phyloP scores from a whole-genome alignment of 176 grass and related monocot species.

The Metroxylon sagu region DNA sequence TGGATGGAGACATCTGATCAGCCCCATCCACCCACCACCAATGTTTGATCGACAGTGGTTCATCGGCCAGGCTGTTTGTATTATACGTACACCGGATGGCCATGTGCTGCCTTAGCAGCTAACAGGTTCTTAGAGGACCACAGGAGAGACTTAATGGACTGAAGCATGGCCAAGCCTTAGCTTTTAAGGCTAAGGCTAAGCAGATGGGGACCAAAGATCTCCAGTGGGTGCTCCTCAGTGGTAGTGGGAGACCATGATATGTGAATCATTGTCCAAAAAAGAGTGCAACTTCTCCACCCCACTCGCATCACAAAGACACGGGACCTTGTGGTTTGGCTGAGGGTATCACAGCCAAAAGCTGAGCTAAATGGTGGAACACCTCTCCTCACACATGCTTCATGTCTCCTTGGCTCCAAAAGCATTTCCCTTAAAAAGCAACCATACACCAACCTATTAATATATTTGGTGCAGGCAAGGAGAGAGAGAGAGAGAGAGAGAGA shows the following conservation, averaged over 20 bases:
- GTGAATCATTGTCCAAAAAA: conserved; percentile 73
- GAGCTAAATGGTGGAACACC: conserved; percentile 17
- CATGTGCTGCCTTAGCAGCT: too few relatives aligned
- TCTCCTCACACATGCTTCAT: conserved; percentile 44
- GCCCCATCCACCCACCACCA: too few relatives aligned
- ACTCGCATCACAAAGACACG: not conserved
- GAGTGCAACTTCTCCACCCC: conserved; percentile 13
- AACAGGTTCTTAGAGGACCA: too few relatives aligned
- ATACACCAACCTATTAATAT: conserved; percentile 17
- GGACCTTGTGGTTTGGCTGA: conserved; percentile 3
- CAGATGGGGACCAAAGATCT: not conserved
- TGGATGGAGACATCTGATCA: too few relatives aligned
- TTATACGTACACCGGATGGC: too few relatives aligned
- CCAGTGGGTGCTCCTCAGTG: not conserved
- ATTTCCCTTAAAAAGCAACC: conserved; percentile 23
- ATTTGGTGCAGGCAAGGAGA: conserved; percentile 3
- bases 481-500: too few relatives aligned
- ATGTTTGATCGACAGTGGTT: too few relatives aligned
- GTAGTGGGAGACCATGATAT: conserved; percentile 46
- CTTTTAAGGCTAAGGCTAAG: too few relatives aligned
- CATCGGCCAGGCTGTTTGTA: too few relatives aligned
- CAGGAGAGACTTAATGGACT: too few relatives aligned
- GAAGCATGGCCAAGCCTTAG: too few relatives aligned
- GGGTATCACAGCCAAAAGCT: conserved; percentile 18
- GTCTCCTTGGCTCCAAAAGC: conserved; percentile 27